Base-by-base conservation (phyloP, 495 filamentous ascomycete genomes). In the Aspergillus affinis region DNA sequence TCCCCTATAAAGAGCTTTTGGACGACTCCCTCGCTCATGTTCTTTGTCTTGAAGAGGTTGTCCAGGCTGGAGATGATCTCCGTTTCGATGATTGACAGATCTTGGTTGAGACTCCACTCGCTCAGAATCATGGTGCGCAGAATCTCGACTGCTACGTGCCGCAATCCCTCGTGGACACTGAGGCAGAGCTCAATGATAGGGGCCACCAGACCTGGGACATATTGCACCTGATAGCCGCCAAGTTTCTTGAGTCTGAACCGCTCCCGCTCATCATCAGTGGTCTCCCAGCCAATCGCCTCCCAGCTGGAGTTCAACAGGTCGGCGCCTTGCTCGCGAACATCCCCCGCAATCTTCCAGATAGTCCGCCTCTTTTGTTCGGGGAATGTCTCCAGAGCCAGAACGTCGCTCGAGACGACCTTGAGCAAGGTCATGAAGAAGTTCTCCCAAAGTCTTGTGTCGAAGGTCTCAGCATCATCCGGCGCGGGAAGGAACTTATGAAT, bases 261-360 rank as follows among this genome's bases (percentile, higher is more conserved):
- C 54, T 78, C 76, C 51, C 74, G 74, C 67, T 93, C 90, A 19
- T 97, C 93, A 12, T 82, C 72, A 48, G 83, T 89, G 0, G 91
- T 90, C 66, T 98, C 94, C 94, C 94, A 99, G 15, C 94, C 94
- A 64, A 99, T 96, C 12, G 93, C 90, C 70, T 96, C 91, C 94
- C 94, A 99, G 30, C 87, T 94, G 20, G 85, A 79, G 44, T 88
- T 82, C 50, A 99, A 74, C 9, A 99, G 76, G 30, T 92, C 87
- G 1, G 94, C 93, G 48, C 94, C 95, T 64, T 91, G 83, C 70
- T 98, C 92, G 55, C 94, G 81, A 53, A 99, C 91, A 79, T 99
- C 94, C 20, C 94, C 95, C 27, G 92, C 95, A 67, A 99, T 96
- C 78, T 98, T 98, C 94, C 95, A 98, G 15, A 98, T 93, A 4